Evolutionary conservation across 805 yeast genomes (phyloP), one percentile per base, ranked within the genome.

Genomic region (Yarrowia osloensis): DNA sequence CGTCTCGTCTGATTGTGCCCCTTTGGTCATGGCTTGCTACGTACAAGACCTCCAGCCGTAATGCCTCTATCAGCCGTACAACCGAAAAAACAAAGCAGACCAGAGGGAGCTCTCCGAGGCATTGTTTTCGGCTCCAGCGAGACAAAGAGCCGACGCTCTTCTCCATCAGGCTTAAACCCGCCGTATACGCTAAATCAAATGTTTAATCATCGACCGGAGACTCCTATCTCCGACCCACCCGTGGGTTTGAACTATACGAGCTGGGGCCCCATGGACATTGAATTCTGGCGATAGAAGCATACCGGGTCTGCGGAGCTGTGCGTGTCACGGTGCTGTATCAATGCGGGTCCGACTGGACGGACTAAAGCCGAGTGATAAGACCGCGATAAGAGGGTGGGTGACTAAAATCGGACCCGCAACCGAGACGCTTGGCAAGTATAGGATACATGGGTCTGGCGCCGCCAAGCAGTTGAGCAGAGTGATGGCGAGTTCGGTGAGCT

Each of bases 51-150:
- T n/a, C n/a, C n/a, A n/a, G n/a, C n/a, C n/a, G n/a, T n/a, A n/a
- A n/a, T n/a, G n/a, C n/a, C n/a, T n/a, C n/a, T n/a, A n/a, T n/a
- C 54, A 47, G 54, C 54, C 54, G 54, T 47, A n/a, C 54, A 4
- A 19, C 35, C 54, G 54, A 47, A 47, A 47, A 47, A 47, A 29
- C 54, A 47, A 47, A 47, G 35, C 54, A n/a, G 19, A n/a, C 39
- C n/a, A 15, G 22, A 7, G 11, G 19, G 15, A 5, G 26, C 5
- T 6, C 47, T 11, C 26, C 26, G 28, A 22, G 47, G 24, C 24
- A 11, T 21, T 42, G 24, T 40, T 13, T 42, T 12, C 31, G 31
- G 31, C 31, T 8, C 8, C 8, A 4, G 31, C 4, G 31, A 8
- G 8, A 28, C 31, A 28, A 28, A 28, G 31, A 28, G 31, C 4